Conservation (phyloP, 192 early-diverging fungal genomes). For the Umbelopsis vinacea region DNA sequence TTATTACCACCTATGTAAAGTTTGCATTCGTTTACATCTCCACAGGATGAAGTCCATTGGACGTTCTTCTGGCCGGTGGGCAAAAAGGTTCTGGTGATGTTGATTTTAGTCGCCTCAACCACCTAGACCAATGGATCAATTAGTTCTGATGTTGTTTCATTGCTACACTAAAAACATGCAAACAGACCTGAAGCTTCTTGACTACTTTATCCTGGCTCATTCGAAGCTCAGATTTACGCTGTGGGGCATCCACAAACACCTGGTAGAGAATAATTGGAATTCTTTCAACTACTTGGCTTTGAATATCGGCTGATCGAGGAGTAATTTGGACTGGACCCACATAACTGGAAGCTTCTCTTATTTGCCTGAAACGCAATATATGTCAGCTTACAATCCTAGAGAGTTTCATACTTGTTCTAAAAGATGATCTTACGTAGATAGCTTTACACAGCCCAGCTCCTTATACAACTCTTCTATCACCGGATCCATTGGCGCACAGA, state of each 20-base stretch:
- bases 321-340: conserved; percentile 54
- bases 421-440: conserved; percentile 59
- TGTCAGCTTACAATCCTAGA: not conserved
- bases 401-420: not conserved
- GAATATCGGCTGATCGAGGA: conserved; percentile 50
- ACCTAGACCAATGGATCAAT: not conserved
- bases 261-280: conserved; percentile 72
- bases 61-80: conserved; percentile 40
- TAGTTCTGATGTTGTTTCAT: no score
- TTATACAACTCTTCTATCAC: conserved; percentile 73
- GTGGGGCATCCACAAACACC: conserved; percentile 59
- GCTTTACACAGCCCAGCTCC: conserved; percentile 65
- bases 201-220: conserved; percentile 59
- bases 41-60: conserved; percentile 70
- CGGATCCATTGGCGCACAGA: conserved; percentile 73
- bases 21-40: conserved; percentile 41
- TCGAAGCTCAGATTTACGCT: conserved; percentile 47
- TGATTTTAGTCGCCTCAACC: conserved; percentile 66
- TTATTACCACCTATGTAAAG: conserved; percentile 45
- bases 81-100: conserved; percentile 54
- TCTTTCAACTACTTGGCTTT: conserved; percentile 71
- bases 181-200: conserved; percentile 64
- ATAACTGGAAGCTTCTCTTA: conserved; percentile 52
- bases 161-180: no score
- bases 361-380: conserved; percentile 30